A percentile compares a stretch with the other conserved stretches of the same genome.
Conservation (phyloP, 2,329 filamentous ascomycete genomes). For the Thermoascus crustaceus region DNA sequence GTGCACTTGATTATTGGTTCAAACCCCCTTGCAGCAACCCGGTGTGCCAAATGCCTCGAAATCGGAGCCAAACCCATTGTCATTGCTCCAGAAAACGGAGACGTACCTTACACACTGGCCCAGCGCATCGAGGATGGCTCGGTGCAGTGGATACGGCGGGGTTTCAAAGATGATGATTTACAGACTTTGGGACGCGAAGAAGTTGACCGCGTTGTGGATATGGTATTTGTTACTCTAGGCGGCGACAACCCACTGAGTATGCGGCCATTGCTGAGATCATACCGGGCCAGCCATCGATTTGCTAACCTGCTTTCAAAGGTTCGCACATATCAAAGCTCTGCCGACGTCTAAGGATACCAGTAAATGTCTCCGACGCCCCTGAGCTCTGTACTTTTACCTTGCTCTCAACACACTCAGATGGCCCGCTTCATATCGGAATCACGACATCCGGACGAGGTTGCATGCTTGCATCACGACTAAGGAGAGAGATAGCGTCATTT, state of each 20-base stretch:
- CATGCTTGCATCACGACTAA: constrained; percentile 82
- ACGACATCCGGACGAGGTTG: constrained; percentile 93
- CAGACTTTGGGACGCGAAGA: constrained; percentile 70
- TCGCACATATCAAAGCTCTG: constrained; percentile 66
- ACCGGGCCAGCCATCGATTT: constrained; percentile 8
- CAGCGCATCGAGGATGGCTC: constrained; percentile 36
- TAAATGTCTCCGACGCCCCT: constrained; percentile 87
- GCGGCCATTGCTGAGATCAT: constrained; percentile 23
- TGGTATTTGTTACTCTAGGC: constrained; percentile 74
- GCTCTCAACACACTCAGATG: constrained; percentile 80
- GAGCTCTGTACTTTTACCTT: constrained; percentile 82
- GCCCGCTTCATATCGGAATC: constrained; percentile 87
- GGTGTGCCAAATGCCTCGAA: constrained; percentile 70
- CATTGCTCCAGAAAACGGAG: constrained; percentile 59
- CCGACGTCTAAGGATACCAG: constrained; percentile 69
- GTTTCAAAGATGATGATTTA: constrained; percentile 64
- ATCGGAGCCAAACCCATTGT: constrained; percentile 76
- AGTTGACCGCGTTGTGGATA: constrained; percentile 71
- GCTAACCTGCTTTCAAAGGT: constrained; percentile 33
- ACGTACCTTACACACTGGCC: constrained; percentile 50
- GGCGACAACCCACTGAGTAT: constrained; percentile 43
- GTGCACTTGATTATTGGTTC: constrained; percentile 79
- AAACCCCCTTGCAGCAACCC: constrained; percentile 76
- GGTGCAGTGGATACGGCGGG: constrained; percentile 34
- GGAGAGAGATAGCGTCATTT: constrained; percentile 74